Evolutionary conservation across 2,329 filamentous ascomycete species (phyloP).

Genomic region (Botrytis deweyae): DNA sequence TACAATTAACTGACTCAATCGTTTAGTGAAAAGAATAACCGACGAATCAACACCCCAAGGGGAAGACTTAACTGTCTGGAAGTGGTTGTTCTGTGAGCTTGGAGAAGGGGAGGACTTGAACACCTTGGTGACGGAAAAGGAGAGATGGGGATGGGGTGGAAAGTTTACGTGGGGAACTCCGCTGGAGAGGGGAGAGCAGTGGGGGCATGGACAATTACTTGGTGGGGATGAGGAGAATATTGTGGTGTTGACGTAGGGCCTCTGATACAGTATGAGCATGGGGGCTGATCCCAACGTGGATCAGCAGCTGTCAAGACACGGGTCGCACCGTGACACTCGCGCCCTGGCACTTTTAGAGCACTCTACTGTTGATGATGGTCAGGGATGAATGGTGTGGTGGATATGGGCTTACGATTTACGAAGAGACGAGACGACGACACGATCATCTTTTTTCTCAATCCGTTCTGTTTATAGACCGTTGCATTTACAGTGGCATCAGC

Average conservation of each 20-base stretch:
- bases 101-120: not conserved
- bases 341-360: slow-evolving; percentile 1
- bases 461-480: not conserved
- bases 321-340: not conserved
- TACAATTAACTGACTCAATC: not conserved
- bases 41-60: not conserved
- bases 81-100: slow-evolving; percentile 4
- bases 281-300: not conserved
- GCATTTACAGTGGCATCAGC: not conserved
- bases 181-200: not conserved
- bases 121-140: not conserved
- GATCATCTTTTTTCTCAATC: not conserved
- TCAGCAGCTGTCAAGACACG: slow-evolving; percentile 4
- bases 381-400: not conserved
- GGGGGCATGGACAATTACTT: not conserved
- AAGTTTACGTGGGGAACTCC: not conserved
- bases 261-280: not conserved
- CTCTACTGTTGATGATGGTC: slow-evolving; percentile 4
- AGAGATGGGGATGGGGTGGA: slow-evolving; percentile 1
- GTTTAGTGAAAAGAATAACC: not conserved
- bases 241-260: not conserved
- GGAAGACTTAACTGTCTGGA: not conserved
- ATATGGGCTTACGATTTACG: not conserved
- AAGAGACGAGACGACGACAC: not conserved
- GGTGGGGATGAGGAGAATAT: not conserved